These are phyloP conservation scores for Eimeria zaria DNA, from an alignment of 169 alveolate genomes.

Conservation along the genomic window DNA sequence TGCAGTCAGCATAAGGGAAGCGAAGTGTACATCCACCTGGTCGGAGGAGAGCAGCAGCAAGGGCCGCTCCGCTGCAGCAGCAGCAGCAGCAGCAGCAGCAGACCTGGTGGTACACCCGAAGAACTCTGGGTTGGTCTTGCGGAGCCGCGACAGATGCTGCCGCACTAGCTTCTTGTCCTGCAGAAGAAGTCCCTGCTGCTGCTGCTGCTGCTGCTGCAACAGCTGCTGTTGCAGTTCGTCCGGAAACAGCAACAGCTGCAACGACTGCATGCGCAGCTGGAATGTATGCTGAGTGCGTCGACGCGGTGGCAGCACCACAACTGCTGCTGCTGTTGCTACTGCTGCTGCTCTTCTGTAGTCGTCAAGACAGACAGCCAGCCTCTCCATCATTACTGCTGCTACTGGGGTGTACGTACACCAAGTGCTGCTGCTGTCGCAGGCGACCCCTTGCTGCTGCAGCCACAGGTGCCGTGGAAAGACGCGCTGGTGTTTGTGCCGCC, in stretches of 20 bases:
- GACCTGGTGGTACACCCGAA: neutral
- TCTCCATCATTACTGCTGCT: slow-evolving; percentile 16
- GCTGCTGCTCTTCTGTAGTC: slow-evolving; percentile 62
- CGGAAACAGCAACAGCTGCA: slow-evolving; percentile 39
- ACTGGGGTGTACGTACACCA: slow-evolving; percentile 64
- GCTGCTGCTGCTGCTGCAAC: slow-evolving; percentile 52
- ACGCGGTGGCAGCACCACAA: slow-evolving; percentile 42
- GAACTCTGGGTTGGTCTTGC: neutral
- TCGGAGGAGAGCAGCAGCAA: slow-evolving; percentile 24
- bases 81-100: slow-evolving; percentile 22
- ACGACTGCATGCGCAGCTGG: slow-evolving; percentile 71
- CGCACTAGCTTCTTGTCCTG: slow-evolving; percentile 28
- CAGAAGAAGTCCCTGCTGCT: slow-evolving; percentile 22
- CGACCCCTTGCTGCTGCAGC: slow-evolving; percentile 1
- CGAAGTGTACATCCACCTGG: slow-evolving; percentile 57
- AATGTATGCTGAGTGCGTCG: neutral
- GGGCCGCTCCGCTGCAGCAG: slow-evolving; percentile 5
- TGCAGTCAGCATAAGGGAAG: slow-evolving; percentile 33
- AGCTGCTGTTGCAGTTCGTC: slow-evolving; percentile 30
- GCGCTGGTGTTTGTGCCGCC: neutral
- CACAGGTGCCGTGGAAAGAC: neutral
- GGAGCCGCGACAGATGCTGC: slow-evolving; percentile 48
- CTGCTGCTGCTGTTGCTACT: slow-evolving; percentile 71
- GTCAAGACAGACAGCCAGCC: slow-evolving; percentile 5
- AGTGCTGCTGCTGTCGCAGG: slow-evolving; percentile 26